Conservation (phyloP, 208 protist species). For the Trypanosoma brucei region DNA sequence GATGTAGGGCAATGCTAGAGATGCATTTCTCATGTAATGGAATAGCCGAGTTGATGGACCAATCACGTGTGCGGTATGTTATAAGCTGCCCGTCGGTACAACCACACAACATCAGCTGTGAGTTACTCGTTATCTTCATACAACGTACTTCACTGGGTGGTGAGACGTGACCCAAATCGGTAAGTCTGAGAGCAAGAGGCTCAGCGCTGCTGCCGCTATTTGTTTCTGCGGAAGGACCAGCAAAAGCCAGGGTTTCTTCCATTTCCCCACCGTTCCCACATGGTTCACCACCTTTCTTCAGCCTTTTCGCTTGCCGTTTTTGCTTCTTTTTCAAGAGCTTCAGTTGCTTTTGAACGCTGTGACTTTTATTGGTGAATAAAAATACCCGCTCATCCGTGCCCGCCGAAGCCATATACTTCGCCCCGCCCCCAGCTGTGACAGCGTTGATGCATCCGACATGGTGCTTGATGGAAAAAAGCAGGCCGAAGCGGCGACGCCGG, state of each 20-base stretch:
- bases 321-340: not conserved
- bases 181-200: constrained; percentile 36
- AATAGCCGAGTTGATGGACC: constrained; percentile 32
- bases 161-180: constrained; percentile 59
- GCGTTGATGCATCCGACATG: constrained; percentile 54
- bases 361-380: constrained; percentile 70
- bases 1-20: constrained; percentile 43
- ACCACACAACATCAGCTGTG: constrained; percentile 58
- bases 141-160: constrained; percentile 49
- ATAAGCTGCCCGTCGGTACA: constrained; percentile 52
- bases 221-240: too few species aligned
- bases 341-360: constrained; percentile 2
- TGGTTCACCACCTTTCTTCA: not conserved
- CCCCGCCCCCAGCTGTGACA: constrained; percentile 26
- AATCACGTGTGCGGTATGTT: constrained; percentile 67
- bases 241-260: not conserved
- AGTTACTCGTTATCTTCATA: constrained; percentile 32
- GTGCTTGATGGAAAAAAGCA: constrained; percentile 74
- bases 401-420: constrained; percentile 51
- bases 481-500: constrained; percentile 40
- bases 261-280: not conserved
- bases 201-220: constrained; percentile 26
- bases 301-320: not conserved
- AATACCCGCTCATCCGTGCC: constrained; percentile 74
- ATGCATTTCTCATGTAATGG: constrained; percentile 56